phyloP scores from a whole-genome alignment of 495 filamentous ascomycete species.

The Xylaria castorea region DNA sequence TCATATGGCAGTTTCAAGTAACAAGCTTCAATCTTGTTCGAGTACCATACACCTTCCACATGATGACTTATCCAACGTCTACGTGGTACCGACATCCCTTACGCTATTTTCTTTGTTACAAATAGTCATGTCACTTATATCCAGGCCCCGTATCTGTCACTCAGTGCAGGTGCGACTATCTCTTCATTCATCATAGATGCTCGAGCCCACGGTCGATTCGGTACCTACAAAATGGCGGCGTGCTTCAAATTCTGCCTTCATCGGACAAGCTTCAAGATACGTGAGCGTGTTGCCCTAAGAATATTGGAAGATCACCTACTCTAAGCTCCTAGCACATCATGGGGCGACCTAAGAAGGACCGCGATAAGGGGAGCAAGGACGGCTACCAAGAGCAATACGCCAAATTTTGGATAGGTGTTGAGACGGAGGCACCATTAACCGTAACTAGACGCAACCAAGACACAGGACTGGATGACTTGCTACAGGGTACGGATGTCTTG shows the following conservation, averaged over 20 bases:
- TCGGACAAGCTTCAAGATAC: neutral
- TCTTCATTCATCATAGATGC: neutral
- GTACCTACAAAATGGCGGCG: neutral
- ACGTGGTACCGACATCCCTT: neutral
- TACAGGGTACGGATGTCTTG: neutral
- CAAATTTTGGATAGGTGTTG: neutral
- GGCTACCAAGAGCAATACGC: neutral
- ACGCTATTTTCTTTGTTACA: neutral
- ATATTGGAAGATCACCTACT: neutral
- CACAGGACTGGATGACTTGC: neutral
- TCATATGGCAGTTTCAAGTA: neutral
- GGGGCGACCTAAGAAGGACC: neutral
- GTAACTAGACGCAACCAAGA: neutral
- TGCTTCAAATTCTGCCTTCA: neutral
- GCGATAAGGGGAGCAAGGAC: neutral
- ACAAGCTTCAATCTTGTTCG: neutral
- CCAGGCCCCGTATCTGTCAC: neutral
- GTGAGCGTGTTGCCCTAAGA: neutral
- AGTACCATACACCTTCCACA: neutral
- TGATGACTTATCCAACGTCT: neutral
- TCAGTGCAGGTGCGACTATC: neutral
- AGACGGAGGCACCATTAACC: conserved; percentile 16
- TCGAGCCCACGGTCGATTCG: neutral
- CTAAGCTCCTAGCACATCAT: neutral
- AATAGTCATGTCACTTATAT: neutral